phyloP scores from a whole-genome alignment of 2,329 filamentous ascomycete genomes.

The Trichoderma sp. region DNA sequence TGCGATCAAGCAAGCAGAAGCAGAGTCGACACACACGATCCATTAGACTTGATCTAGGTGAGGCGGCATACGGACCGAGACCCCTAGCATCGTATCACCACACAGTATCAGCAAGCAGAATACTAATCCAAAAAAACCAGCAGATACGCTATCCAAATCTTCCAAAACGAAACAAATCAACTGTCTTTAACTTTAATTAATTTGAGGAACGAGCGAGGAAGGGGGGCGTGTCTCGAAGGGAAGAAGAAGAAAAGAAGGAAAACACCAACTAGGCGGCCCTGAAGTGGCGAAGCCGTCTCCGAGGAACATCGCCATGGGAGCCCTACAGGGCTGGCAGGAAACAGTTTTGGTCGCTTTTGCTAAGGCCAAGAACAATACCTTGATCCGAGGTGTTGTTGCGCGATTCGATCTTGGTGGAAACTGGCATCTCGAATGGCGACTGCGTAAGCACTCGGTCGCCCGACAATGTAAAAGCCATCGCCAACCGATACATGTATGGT shows the following conservation, averaged over 20 bases:
- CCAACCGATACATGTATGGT: no score
- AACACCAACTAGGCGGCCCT: not conserved
- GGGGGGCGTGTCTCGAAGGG: conserved; percentile 7
- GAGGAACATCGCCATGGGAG: not conserved
- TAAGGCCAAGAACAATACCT: not conserved
- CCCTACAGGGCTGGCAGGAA: conserved; percentile 14
- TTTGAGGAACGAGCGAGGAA: not conserved
- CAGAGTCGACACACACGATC: no score
- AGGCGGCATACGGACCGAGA: no score
- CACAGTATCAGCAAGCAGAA: no score
- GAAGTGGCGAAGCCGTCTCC: conserved; percentile 6
- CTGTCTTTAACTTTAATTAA: conserved; percentile 10
- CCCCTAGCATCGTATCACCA: no score
- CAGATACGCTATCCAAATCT: no score
- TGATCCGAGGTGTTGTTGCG: not conserved
- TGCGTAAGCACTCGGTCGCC: conserved; percentile 19
- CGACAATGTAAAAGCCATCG: conserved; percentile 7
- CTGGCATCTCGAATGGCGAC: conserved; percentile 11
- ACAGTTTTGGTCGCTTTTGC: no score
- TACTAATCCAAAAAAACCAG: not conserved
- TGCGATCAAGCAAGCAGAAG: no score
- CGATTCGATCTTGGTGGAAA: not conserved
- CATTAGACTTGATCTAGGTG: no score
- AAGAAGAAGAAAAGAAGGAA: no score
- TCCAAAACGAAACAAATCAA: not conserved